A percentile compares a stretch with the other conserved stretches of the same genome.
Evolutionary conservation across 2,329 filamentous ascomycete species (phyloP).

Genomic region (Purpureocillium lavendulum): DNA sequence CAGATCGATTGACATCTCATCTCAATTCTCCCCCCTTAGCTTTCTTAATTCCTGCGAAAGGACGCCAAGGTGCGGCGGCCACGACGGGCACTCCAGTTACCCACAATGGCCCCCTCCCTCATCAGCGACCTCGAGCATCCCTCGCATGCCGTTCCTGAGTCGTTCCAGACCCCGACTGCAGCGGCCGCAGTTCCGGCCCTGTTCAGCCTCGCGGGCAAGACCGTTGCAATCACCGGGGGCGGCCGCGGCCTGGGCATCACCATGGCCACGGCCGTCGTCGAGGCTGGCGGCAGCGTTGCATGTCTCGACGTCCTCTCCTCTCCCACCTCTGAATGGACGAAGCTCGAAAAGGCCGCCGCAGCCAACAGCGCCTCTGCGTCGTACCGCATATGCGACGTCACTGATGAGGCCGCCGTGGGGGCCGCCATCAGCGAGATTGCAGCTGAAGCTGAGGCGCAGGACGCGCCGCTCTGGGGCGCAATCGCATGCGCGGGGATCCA

Average conservation of each 20-base stretch:
- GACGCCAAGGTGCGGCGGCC: too few species aligned
- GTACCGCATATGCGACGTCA: slow-evolving; percentile 21
- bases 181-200: too few species aligned
- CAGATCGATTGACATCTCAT: too few species aligned
- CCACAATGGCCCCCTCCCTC: too few species aligned
- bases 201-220: slow-evolving; percentile 9
- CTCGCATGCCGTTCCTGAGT: too few species aligned
- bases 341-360: slow-evolving; percentile 31
- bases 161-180: too few species aligned
- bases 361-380: slow-evolving; percentile 29
- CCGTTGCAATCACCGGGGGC: slow-evolving; percentile 40
- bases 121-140: too few species aligned
- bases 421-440: slow-evolving; percentile 23
- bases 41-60: too few species aligned
- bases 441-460: slow-evolving; percentile 18
- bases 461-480: slow-evolving; percentile 25
- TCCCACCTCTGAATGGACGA: slow-evolving; percentile 31
- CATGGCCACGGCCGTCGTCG: slow-evolving; percentile 37
- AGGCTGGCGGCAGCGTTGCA: slow-evolving; percentile 39
- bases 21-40: too few species aligned
- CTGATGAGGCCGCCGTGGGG: slow-evolving; percentile 28
- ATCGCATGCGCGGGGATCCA: slow-evolving; percentile 42
- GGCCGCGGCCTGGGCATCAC: slow-evolving; percentile 42
- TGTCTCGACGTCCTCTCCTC: slow-evolving; percentile 35
- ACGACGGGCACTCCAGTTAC: too few species aligned